Conservation (phyloP, 345 rosid genomes). For the Abelmoschus esculentus region DNA sequence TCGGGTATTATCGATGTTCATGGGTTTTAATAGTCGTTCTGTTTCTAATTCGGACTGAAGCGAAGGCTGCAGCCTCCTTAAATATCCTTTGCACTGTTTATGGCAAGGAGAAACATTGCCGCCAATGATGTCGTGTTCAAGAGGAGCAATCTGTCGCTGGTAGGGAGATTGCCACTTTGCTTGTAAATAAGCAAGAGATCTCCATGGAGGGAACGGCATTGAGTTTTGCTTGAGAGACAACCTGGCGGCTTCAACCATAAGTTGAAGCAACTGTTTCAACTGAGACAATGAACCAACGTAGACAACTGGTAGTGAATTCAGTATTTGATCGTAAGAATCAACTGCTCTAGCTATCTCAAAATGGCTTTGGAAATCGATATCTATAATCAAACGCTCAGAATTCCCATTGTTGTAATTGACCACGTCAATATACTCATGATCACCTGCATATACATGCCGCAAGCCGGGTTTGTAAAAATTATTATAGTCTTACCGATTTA, state of each 20-base stretch:
- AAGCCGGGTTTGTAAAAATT: neutral
- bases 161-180: conserved; percentile 77
- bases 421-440: conserved; percentile 80
- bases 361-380: conserved; percentile 82
- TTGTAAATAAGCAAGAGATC: conserved; percentile 72
- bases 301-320: conserved; percentile 68
- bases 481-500: too few species aligned
- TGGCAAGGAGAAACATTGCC: conserved; percentile 27
- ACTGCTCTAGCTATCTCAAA: conserved; percentile 95
- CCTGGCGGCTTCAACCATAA: conserved; percentile 81
- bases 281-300: conserved; percentile 60
- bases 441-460: conserved; percentile 46
- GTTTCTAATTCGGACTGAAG: conserved; percentile 51
- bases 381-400: conserved; percentile 70
- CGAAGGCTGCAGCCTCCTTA: conserved; percentile 57
- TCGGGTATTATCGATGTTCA: conserved; percentile 26
- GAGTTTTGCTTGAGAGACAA: conserved; percentile 83
- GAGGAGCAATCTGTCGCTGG: conserved; percentile 44
- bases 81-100: conserved; percentile 53
- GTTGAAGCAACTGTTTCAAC: conserved; percentile 68
- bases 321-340: conserved; percentile 63
- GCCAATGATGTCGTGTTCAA: conserved; percentile 21
- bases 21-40: conserved; percentile 47
- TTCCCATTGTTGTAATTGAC: conserved; percentile 35
- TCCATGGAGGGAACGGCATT: conserved; percentile 97